Evolutionary conservation across 2,329 filamentous ascomycete species (phyloP).

Genomic region (Trichoderma asperellum): DNA sequence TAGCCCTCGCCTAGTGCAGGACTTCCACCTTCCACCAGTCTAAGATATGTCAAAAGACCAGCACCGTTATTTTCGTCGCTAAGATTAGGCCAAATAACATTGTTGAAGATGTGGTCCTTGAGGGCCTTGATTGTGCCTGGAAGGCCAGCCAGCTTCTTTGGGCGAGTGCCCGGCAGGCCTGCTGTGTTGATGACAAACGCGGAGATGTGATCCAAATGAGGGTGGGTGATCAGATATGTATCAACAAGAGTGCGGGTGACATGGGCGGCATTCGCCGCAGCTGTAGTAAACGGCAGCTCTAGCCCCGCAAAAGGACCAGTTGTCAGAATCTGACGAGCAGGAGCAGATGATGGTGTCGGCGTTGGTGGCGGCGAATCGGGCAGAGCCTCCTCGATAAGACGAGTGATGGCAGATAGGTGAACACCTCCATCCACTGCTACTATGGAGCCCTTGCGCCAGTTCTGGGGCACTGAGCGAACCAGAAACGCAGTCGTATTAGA

Average conservation of each 20-base stretch:
- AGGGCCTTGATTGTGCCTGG: conserved; percentile 90
- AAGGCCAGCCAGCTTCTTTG: conserved; percentile 84
- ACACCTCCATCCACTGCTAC: conserved; percentile 94
- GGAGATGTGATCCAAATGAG: conserved; percentile 93
- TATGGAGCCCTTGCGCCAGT: conserved; percentile 81
- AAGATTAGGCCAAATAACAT: conserved; percentile 95
- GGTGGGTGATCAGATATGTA: conserved; percentile 90
- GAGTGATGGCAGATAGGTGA: conserved; percentile 82
- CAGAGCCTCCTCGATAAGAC: conserved; percentile 68
- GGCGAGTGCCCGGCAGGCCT: conserved; percentile 75
- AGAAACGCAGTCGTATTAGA: conserved; percentile 88
- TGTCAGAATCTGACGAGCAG: conserved; percentile 57
- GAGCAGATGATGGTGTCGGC: conserved; percentile 27
- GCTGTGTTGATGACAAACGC: conserved; percentile 94
- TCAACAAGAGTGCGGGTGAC: conserved; percentile 80
- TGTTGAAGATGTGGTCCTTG: conserved; percentile 96
- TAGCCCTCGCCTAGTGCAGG: conserved; percentile 84
- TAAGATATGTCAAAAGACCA: conserved; percentile 86
- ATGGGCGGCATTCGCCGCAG: conserved; percentile 78
- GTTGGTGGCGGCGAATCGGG: conserved; percentile 39
- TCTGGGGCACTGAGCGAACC: conserved; percentile 76
- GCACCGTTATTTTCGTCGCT: conserved; percentile 95
- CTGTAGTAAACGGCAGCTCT: conserved; percentile 65
- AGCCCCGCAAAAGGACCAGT: conserved; percentile 81
- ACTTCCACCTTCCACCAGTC: conserved; percentile 86